These are phyloP conservation scores for Meredithiella fracta DNA, from an alignment of 2,329 filamentous ascomycete species.

Conservation along the genomic window DNA sequence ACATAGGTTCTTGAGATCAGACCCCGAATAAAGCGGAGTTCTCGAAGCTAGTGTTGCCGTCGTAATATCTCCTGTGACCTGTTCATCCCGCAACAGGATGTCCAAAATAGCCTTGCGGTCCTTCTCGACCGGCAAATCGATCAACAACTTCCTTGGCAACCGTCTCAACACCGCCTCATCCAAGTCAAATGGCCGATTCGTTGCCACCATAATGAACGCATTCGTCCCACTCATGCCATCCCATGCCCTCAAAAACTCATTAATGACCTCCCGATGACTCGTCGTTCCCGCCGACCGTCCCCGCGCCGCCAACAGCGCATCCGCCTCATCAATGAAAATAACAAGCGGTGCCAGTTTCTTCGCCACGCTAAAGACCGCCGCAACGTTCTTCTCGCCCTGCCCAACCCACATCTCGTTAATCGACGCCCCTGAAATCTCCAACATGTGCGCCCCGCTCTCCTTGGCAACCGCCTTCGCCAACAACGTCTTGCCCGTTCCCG, in stretches of 20 bases:
- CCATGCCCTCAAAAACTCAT: slow-evolving; percentile 94
- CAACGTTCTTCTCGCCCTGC: slow-evolving; percentile 90
- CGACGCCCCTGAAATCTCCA: slow-evolving; percentile 79
- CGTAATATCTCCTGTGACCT: slow-evolving; percentile 42
- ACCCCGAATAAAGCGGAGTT: slow-evolving; percentile 66
- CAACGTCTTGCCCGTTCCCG: slow-evolving; percentile 60
- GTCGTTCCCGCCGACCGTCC: slow-evolving; percentile 47
- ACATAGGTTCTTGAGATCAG: slow-evolving; percentile 67
- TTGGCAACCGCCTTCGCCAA: slow-evolving; percentile 54
- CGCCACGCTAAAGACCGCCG: slow-evolving; percentile 77
- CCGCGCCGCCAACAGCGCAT: slow-evolving; percentile 74
- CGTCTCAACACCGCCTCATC: slow-evolving; percentile 75
- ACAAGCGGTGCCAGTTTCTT: slow-evolving; percentile 84
- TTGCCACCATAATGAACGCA: slow-evolving; percentile 96
- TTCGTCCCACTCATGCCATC: slow-evolving; percentile 70
- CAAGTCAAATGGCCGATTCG: slow-evolving; percentile 86
- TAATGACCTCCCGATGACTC: slow-evolving; percentile 76
- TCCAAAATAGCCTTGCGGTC: slow-evolving; percentile 53
- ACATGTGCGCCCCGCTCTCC: slow-evolving; percentile 52
- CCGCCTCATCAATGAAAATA: slow-evolving; percentile 93
- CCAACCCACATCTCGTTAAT: slow-evolving; percentile 96
- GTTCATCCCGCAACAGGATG: slow-evolving; percentile 55
- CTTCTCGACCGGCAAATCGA: slow-evolving; percentile 52
- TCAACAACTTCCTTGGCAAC: slow-evolving; percentile 53
- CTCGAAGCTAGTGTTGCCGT: slow-evolving; percentile 45